These are phyloP conservation scores for Raphidocelis subcapitata DNA, from an alignment of 139 green algal genomes.

Conservation along the genomic window DNA sequence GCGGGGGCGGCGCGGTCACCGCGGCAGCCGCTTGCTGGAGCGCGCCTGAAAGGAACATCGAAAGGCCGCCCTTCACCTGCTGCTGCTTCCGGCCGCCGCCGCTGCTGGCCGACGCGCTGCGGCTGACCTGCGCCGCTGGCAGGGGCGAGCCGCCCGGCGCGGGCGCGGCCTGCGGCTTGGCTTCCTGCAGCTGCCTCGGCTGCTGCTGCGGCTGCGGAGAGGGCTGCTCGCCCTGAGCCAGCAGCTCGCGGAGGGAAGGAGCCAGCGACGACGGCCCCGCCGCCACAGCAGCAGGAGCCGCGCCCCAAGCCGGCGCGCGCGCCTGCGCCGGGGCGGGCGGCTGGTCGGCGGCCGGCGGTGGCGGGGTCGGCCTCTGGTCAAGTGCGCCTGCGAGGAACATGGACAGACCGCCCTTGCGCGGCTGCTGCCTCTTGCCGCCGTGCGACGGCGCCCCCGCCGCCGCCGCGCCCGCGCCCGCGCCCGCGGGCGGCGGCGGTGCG, in stretches of 20 bases:
- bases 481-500: background rate
- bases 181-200: too few species aligned
- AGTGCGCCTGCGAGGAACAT: constrained; percentile 71
- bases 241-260: too few species aligned
- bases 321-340: too few species aligned
- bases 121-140: too few species aligned
- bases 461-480: background rate
- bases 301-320: too few species aligned
- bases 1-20: background rate
- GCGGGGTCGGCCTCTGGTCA: constrained; percentile 22
- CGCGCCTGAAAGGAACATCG: constrained; percentile 71
- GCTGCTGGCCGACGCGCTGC: too few species aligned
- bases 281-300: too few species aligned
- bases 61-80: constrained; percentile 61
- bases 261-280: too few species aligned
- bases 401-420: constrained; percentile 62
- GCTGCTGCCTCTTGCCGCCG: background rate
- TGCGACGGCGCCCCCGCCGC: background rate
- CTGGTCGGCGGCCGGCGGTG: background rate
- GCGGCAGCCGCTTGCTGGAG: constrained; percentile 24
- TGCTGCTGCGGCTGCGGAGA: too few species aligned
- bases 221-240: too few species aligned
- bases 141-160: too few species aligned
- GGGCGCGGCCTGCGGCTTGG: too few species aligned
- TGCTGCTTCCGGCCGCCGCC: background rate